Base-by-base conservation (phyloP, 768 basidiomycete species). In the Leucocoprinus birnbaumii region DNA sequence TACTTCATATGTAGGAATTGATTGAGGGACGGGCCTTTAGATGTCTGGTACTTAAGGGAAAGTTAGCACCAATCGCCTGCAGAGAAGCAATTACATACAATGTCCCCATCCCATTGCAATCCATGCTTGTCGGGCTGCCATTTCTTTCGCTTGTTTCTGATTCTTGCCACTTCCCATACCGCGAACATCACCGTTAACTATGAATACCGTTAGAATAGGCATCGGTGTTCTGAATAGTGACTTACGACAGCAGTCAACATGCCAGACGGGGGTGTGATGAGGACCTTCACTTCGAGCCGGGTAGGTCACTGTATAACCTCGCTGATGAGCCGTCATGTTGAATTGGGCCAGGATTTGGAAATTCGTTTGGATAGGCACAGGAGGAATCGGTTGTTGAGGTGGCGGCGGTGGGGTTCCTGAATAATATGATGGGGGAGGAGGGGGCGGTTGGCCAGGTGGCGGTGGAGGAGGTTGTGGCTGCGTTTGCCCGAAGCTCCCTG, bases 141-240 rank as follows among this genome's bases (percentile, higher is more conserved):
- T 80, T 68, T 86, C 84, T 59, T 85, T 87, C 7, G 85, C 86
- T n/a, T 68, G 45, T 59, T 86, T 87, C 65, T 85, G 84, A 54
- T 74, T 86, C 56, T 79, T 82, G 19, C 80, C 86, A 3, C 47
- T 58, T 0, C 84, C 86, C 3, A 64, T 48, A 21, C 85, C 86
- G 58, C 61, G 74, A 58, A 77, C 73, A n/a, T 68, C 61, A 1
- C 68, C 74, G 53, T 82, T 77, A 21, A 87, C 85, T 87, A 50
- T n/a, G n/a, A 1, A 24, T n/a, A 37, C n/a, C 18, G 13, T 10
- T 38, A 10, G 35, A 52, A 24, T 35, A 51, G 49, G 13, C n/a
- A 19, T 37, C 21, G 4, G 1, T 24, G 22, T 56, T 18, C 21
- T 21, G n/a, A 31, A 34, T 37, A 2, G 24, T n/a, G 22, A 68